A percentile compares a stretch with the other conserved stretches of the same genome.
phyloP scores from a whole-genome alignment of 192 early-diverging fungal species.

The Lunasporangiospora selenospora region DNA sequence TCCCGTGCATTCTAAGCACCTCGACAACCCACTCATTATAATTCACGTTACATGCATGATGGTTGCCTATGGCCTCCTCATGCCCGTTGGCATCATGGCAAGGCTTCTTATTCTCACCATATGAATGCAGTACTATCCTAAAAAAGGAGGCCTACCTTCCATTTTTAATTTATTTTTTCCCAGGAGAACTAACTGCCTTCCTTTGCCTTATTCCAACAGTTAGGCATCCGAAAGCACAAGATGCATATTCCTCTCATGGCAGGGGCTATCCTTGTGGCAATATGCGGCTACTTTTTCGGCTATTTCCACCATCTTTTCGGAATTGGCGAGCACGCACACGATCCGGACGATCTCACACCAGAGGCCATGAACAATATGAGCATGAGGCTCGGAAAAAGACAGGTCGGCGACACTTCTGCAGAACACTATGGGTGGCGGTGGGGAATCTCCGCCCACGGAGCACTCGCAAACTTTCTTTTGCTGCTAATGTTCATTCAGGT shows the following conservation, averaged over 20 bases:
- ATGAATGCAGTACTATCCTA: not conserved
- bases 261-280: slow-evolving; percentile 16
- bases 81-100: slow-evolving; percentile 50
- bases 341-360: not conserved
- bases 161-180: not conserved
- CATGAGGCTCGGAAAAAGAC: slow-evolving; percentile 3
- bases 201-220: slow-evolving; percentile 4
- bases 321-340: slow-evolving; percentile 10
- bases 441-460: slow-evolving; percentile 34
- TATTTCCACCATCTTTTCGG: slow-evolving; percentile 41
- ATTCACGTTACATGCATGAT: slow-evolving; percentile 52
- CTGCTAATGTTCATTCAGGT: slow-evolving; percentile 35
- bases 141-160: not conserved
- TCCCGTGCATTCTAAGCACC: slow-evolving; percentile 11
- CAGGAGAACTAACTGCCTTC: too few relatives aligned
- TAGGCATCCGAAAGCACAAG: slow-evolving; percentile 38
- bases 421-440: slow-evolving; percentile 35
- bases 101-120: slow-evolving; percentile 7
- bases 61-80: slow-evolving; percentile 45
- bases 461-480: slow-evolving; percentile 31
- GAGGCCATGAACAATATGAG: slow-evolving; percentile 13
- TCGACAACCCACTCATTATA: slow-evolving; percentile 51
- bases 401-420: slow-evolving; percentile 28
- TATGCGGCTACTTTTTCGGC: slow-evolving; percentile 39
- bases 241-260: slow-evolving; percentile 31